phyloP scores from a whole-genome alignment of 352 stramenopile species.

The Chrysophaeum taylorii region DNA sequence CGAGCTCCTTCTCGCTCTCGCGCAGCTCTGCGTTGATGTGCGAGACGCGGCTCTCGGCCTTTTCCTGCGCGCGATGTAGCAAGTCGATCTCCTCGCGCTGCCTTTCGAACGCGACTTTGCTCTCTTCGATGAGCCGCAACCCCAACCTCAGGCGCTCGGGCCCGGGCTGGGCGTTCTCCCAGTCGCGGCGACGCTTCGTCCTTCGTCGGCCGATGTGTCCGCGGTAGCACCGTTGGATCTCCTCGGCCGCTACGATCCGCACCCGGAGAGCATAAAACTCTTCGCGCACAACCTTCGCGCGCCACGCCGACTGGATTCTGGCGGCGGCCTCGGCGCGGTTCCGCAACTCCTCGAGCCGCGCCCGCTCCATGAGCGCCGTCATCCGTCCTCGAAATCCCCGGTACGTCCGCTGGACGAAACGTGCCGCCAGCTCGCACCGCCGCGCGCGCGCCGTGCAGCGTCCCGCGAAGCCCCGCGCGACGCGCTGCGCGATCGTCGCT shows the following conservation, averaged over 20 bases:
- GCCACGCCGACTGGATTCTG: constrained; percentile 70
- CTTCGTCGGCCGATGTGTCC: constrained; percentile 60
- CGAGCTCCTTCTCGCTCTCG: constrained; percentile 74
- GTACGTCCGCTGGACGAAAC: constrained; percentile 54
- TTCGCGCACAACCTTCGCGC: constrained; percentile 61
- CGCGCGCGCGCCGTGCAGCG: constrained; percentile 43
- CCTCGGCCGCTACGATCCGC: constrained; percentile 56
- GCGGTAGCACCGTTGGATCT: constrained; percentile 77
- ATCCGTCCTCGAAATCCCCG: constrained; percentile 51
- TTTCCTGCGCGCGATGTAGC: constrained; percentile 73
- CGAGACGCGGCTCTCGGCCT: constrained; percentile 68
- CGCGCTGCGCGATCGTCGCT: constrained; percentile 49
- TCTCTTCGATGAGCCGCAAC: constrained; percentile 76
- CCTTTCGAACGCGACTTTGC: constrained; percentile 75
- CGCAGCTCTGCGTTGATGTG: constrained; percentile 74
- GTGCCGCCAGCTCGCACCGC: constrained; percentile 41
- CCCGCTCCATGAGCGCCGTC: constrained; percentile 38
- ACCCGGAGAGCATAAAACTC: constrained; percentile 52
- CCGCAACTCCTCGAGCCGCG: constrained; percentile 35
- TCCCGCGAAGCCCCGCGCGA: constrained; percentile 53
- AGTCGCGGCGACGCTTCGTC: constrained; percentile 45
- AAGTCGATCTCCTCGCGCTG: constrained; percentile 81
- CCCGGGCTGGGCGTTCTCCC: constrained; percentile 66
- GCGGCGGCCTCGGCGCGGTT: constrained; percentile 51
- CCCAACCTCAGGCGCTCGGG: constrained; percentile 73